Evolutionary conservation across 2,329 filamentous ascomycete genomes (phyloP).

Genomic region (Purpureocillium lavendulum): DNA sequence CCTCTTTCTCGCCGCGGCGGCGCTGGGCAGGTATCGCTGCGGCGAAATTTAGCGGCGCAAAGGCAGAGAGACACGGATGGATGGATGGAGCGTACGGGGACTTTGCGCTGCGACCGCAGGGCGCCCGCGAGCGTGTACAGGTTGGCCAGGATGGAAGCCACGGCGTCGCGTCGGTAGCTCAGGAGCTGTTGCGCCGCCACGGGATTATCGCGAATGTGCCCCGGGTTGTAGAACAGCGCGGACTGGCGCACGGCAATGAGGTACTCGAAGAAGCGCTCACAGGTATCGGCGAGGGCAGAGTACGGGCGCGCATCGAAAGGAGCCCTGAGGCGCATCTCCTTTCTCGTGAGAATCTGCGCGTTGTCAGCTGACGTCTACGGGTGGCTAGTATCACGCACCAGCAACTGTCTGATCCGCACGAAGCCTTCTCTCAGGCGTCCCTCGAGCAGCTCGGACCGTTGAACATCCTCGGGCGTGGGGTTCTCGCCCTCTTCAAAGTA

Average conservation of each 20-base stretch:
- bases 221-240: conserved; percentile 47
- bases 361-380: not conserved
- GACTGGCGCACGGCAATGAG: conserved; percentile 49
- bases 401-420: conserved; percentile 45
- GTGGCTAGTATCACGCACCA: conserved; percentile 24
- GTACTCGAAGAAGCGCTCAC: conserved; percentile 52
- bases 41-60: not conserved
- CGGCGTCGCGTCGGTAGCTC: conserved; percentile 44
- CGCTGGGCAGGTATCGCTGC: conserved; percentile 46
- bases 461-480: conserved; percentile 41
- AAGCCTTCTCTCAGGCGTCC: conserved; percentile 52
- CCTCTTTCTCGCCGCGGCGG: conserved; percentile 42
- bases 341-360: conserved; percentile 39
- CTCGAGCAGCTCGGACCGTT: conserved; percentile 48
- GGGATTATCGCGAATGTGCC: conserved; percentile 40
- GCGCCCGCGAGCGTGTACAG: conserved; percentile 50
- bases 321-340: conserved; percentile 49
- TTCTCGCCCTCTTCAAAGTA: conserved; percentile 48
- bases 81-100: conserved; percentile 30
- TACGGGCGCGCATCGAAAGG: conserved; percentile 50
- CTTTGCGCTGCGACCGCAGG: conserved; percentile 37
- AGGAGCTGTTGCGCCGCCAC: conserved; percentile 41
- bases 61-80: no score
- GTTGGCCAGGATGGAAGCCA: conserved; percentile 49
- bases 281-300: conserved; percentile 44